Base-by-base conservation (phyloP, 345 rosid genomes). In the Microthlaspi erraticum region DNA sequence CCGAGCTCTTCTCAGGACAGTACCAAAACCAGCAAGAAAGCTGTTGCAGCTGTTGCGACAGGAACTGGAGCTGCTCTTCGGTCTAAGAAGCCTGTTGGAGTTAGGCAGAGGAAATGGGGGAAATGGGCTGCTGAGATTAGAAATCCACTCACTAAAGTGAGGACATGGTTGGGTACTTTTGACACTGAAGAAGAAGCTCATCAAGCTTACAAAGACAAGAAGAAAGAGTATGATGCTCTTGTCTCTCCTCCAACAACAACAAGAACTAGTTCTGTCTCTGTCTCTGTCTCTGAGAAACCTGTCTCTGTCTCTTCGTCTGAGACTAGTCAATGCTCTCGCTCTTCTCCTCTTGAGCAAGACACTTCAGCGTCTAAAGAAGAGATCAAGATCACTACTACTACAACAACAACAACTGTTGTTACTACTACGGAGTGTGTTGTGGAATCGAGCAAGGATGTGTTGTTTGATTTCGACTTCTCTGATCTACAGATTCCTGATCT, bases 51-150 rank as follows among this genome's bases (percentile, higher is more conserved):
- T 2, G 29, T 20, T 20, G 23, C 29, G 4, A 26, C 29, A 26
- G 29, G 29, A 3, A 38, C 38, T 55, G 5, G 10, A 0, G 20
- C 38, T 0, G 19, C 39, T 13, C 5, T 61, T 66, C 31, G 39
- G 59, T n/a, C 45, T 29, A 76, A 76, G 68, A 77, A 77, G 72
- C 77, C 80, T 58, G 82, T 78, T 49, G 99, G 99, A 42, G 94
- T 95, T 31, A 78, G 99, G 68, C 97, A 84, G 56, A 79, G 99
- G 62, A 95, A 92, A 66, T 95, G 99, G 99, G 99, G 99, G 0
- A 95, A 90, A 57, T 95, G 98, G 98, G 98, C 99, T 11, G 99
- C 99, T 53, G 99, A 95, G 76, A 95, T 95, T 48, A 72, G 97
- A 17, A 83, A 95, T 73, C 97, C 99, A 0, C 38, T 84, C 3